phyloP scores from a whole-genome alignment of 2,329 filamentous ascomycete genomes.

The Phaeosphaeriaceae sp. region DNA sequence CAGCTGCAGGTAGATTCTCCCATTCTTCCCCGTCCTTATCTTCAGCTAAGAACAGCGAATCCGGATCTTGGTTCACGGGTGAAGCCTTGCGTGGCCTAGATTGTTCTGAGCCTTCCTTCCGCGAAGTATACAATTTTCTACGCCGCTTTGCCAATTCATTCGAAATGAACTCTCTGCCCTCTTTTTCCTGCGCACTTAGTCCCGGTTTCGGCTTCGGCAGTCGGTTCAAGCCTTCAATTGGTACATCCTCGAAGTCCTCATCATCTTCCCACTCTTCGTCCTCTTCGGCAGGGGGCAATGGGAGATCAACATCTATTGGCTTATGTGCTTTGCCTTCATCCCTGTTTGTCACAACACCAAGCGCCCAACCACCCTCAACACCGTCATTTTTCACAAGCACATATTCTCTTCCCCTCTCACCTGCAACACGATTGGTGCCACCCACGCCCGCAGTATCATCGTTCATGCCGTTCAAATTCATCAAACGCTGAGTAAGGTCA shows the following conservation, averaged over 20 bases:
- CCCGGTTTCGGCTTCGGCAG: constrained; percentile 67
- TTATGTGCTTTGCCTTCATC: constrained; percentile 82
- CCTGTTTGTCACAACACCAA: constrained; percentile 88
- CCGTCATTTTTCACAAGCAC: constrained; percentile 95
- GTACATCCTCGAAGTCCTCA: constrained; percentile 89
- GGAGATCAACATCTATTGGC: constrained; percentile 88
- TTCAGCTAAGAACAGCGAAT: constrained; percentile 63
- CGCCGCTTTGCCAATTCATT: constrained; percentile 52
- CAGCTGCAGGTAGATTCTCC: constrained; percentile 50
- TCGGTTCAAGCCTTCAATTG: constrained; percentile 86
- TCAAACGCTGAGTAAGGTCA: constrained; percentile 89
- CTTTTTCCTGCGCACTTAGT: constrained; percentile 27
- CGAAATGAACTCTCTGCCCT: constrained; percentile 46
- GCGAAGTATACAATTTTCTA: constrained; percentile 55
- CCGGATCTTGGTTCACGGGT: constrained; percentile 49
- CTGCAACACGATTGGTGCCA: constrained; percentile 71
- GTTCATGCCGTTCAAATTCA: constrained; percentile 92
- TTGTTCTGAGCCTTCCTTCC: constrained; percentile 31
- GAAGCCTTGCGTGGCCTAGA: constrained; percentile 22
- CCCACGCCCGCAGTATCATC: constrained; percentile 71
- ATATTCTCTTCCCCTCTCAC: constrained; percentile 91
- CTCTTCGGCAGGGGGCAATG: constrained; percentile 55
- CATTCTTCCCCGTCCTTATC: constrained; percentile 50
- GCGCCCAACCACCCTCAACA: constrained; percentile 92
- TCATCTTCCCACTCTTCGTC: constrained; percentile 73